Base-by-base conservation (phyloP, 2,329 filamentous ascomycete species). In the Talaromyces atroroseus region DNA sequence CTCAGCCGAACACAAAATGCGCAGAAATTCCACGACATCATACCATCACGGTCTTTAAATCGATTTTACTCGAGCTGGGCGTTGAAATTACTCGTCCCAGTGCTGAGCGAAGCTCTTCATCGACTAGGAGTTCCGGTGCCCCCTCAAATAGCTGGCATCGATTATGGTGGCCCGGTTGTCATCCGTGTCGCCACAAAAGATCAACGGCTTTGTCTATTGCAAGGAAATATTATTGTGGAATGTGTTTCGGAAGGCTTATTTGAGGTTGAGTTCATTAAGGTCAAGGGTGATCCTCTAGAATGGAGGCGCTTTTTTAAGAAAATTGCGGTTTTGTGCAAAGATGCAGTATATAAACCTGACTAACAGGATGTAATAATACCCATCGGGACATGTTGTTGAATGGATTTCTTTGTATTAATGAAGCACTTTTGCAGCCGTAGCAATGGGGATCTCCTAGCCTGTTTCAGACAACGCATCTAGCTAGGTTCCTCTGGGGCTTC, bases 231-330 rank as follows among this genome's bases (percentile, higher is more conserved):
- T 10, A 64, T 75, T 7, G 67, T 77, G 48, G 74, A 78, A 49
- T 68, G 66, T 50, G 73, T 77, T 2, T 76, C 76, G 0, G 76
- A 75, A 18, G 86, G 88, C 59, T 73, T 92, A 32, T 80, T 92
- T 23, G 92, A 96, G 71, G 89, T 96, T 26, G 82, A 90, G 52
- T 97, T 99, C 69, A 83, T 95, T 62, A 99, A 99, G 76, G 82
- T 89, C 54, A 96, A 96, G 76, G 94, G 94, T 5, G 94, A 99
- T 76, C 94, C 94, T 5, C 75, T 99, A 50, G 92, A 97, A 76
- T 99, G 95, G 94, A 83, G 94, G 59, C 80, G 94, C 34, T 90
- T 99, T 70, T 99, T 99, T 79, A 99, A 99, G 76, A 92, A 90
- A 72, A 83, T 96, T n/a, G 89, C 89, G 29, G 79, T 95, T 61